A percentile compares a stretch with the other conserved stretches of the same genome.
Conservation (phyloP, 768 basidiomycete genomes). For the Termitomyces sp. region DNA sequence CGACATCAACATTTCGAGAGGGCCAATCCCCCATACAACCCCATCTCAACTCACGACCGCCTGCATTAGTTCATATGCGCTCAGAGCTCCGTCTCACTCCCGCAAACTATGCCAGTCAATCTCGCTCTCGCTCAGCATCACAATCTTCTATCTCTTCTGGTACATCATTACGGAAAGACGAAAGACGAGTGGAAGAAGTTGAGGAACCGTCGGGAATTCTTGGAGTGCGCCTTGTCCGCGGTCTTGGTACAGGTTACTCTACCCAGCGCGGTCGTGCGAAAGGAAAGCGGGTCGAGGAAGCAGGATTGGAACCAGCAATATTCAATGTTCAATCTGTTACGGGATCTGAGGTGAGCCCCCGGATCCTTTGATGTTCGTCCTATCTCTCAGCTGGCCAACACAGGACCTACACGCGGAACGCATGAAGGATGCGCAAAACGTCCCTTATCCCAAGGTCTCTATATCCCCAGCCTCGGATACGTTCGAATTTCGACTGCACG, state of each 20-base stretch:
- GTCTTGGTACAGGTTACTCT: neutral
- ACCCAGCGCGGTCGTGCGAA: slow-evolving; percentile 16
- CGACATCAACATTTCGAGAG: slow-evolving; percentile 16
- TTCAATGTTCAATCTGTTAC: neutral
- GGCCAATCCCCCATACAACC: slow-evolving; percentile 10
- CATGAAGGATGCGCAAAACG: neutral
- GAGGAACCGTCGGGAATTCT: slow-evolving; percentile 13
- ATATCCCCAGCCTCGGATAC: slow-evolving; percentile 8
- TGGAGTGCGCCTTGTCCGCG: slow-evolving; percentile 20
- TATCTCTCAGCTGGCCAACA: neutral
- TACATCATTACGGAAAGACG: slow-evolving; percentile 3
- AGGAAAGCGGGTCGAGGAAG: slow-evolving; percentile 4
- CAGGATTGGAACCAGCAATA: neutral
- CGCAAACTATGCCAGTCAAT: slow-evolving; percentile 13
- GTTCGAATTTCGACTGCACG: slow-evolving; percentile 7
- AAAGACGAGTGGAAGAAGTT: neutral
- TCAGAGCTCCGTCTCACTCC: slow-evolving; percentile 14
- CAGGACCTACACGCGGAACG: neutral
- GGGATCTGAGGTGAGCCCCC: neutral
- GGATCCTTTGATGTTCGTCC: neutral
- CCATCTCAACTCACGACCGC: slow-evolving; percentile 2
- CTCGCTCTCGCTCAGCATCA: slow-evolving; percentile 8
- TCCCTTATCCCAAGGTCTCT: slow-evolving; percentile 1
- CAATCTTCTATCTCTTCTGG: slow-evolving; percentile 9
- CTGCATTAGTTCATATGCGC: neutral